Evolutionary conservation across 352 stramenopile genomes (phyloP), one percentile per base, ranked within the genome.

Genomic region (Phytophthora megakarya): DNA sequence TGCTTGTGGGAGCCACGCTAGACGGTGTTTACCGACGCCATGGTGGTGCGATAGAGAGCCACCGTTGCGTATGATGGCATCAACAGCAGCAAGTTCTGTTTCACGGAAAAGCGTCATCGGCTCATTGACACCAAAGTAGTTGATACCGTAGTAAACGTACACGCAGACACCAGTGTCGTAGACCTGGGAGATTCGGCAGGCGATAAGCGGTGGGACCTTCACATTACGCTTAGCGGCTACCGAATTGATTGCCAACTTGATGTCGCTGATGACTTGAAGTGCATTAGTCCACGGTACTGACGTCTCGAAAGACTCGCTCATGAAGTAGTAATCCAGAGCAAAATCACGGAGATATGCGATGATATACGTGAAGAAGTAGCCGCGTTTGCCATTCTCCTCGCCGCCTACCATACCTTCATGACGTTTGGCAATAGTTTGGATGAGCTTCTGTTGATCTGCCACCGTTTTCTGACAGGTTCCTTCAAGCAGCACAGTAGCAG

Each of bases 131-230:
- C 84, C 82, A 46, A 85, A 90, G 73, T 93, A 92, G 63, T 97
- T 97, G 63, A 99, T 97, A 49, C 92, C 96, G 67, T 98, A 97
- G 73, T 99, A 99, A 62, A 98, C 97, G 69, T 99, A 99, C 23
- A 99, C 80, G 40, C 90, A 97, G 40, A 88, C 93, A 47, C 95
- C 95, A 12, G 97, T 96, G 42, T 97, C 92, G 68, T 99, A 99
- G 12, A 98, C 80, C 72, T 99, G 96, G 1, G 95, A 98, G 25
- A 99, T 84, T 18, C 96, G 87, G 62, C 90, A 96, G 3, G 88
- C 90, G 52, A 98, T 87, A 33, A 99, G 89, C 33, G 94, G 92
- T 9, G 78, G 69, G 21, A 90, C 84, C 19, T 84, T 78, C 30
- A 98, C 77, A 37, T 79, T 61, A 45, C 69, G 50, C 33, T 60